Conservation (phyloP, 2,329 filamentous ascomycete genomes). For the Penicillium sclerotiorum region DNA sequence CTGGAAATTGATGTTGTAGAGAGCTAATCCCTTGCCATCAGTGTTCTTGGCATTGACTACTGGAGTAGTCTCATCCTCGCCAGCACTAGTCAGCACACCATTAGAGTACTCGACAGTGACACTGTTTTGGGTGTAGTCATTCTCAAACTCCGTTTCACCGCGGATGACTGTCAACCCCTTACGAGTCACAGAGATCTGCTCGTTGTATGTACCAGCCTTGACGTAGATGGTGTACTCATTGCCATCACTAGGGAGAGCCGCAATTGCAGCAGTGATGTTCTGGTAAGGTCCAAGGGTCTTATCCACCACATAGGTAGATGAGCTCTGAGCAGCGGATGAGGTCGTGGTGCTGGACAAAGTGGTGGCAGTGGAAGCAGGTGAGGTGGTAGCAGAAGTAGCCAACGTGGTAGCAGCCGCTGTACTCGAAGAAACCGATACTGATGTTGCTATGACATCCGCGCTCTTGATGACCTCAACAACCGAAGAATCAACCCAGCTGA, state of each 20-base stretch:
- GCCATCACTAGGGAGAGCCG: constrained; percentile 47
- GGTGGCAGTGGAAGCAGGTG: neutral
- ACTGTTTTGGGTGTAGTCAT: constrained; percentile 41
- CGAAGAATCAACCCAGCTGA: constrained; percentile 42
- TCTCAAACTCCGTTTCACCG: constrained; percentile 35
- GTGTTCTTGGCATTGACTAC: constrained; percentile 51
- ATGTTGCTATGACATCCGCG: constrained; percentile 30
- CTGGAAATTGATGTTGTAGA: constrained; percentile 36
- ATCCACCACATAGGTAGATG: constrained; percentile 3
- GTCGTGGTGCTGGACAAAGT: neutral
- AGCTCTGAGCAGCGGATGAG: neutral
- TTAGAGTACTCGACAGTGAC: constrained; percentile 42
- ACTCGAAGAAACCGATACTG: constrained; percentile 6
- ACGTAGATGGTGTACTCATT: constrained; percentile 46
- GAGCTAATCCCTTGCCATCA: constrained; percentile 22
- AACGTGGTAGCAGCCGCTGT: neutral
- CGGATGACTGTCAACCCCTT: constrained; percentile 43
- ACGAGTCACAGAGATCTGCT: constrained; percentile 46
- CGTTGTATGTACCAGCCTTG: constrained; percentile 45
- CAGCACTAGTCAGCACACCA: constrained; percentile 45
- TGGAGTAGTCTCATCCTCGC: constrained; percentile 48
- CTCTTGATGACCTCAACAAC: constrained; percentile 37
- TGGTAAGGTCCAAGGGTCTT: constrained; percentile 41
- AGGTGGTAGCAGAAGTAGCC: neutral
- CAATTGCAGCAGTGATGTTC: constrained; percentile 48